Conservation (phyloP, 306 rosid species). For the Amphicarpaea edgeworthii region DNA sequence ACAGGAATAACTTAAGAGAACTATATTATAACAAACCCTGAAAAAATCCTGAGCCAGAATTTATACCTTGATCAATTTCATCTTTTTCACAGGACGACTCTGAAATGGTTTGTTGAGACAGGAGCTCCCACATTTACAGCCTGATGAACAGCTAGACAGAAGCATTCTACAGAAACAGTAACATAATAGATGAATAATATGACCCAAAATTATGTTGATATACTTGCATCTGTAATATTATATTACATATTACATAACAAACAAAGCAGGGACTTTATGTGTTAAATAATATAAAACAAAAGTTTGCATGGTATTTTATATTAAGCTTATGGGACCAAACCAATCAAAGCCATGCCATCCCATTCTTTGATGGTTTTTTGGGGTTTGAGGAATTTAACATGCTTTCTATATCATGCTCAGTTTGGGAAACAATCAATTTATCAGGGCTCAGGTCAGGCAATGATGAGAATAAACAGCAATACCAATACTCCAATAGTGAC, state of each 20-base stretch:
- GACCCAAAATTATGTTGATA: conserved; percentile 28
- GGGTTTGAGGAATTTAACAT: conserved; percentile 24
- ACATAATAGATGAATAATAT: conserved; percentile 36
- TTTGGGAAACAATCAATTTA: conserved; percentile 1
- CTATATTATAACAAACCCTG: neutral
- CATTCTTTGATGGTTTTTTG: neutral
- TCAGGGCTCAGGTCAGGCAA: conserved; percentile 10
- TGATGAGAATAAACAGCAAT: too few relatives aligned
- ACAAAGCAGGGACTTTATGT: neutral
- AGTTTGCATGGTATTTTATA: neutral
- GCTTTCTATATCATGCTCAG: neutral
- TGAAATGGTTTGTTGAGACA: conserved; percentile 96
- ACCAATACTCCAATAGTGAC: neutral
- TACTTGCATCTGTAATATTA: conserved; percentile 31
- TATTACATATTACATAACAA: neutral
- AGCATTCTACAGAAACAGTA: conserved; percentile 73
- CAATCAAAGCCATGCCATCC: conserved; percentile 3
- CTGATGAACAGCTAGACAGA: conserved; percentile 90
- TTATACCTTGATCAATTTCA: conserved; percentile 88
- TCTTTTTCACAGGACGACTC: conserved; percentile 75
- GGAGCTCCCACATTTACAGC: conserved; percentile 83
- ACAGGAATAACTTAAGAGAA: conserved; percentile 11
- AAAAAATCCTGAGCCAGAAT: conserved; percentile 20
- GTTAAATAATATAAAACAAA: conserved; percentile 5
- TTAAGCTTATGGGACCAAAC: neutral